Evolutionary conservation across 2,329 filamentous ascomycete species (phyloP), one percentile per base, ranked within the genome.

Genomic region (Paraconiothyrium sp.): DNA sequence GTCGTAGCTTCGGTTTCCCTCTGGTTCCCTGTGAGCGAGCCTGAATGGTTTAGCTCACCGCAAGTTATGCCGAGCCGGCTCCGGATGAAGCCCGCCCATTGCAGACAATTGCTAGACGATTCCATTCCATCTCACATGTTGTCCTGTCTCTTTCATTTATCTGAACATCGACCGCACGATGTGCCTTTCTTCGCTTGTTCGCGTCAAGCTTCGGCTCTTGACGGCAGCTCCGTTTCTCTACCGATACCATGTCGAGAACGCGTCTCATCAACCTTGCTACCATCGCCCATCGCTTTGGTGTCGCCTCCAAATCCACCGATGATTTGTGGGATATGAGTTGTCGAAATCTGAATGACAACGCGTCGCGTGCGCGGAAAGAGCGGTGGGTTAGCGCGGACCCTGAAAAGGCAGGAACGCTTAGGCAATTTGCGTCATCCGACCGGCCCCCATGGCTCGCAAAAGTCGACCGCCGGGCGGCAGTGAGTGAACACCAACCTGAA

Each of bases 51-150:
- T 54, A 58, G 52, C 60, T 59, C 22, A 43, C 34, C 58, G 57
- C 59, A 58, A 56, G 52, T 22, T 50, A 24, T 47, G 52, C 54
- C 59, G 52, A 34, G 20, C 58, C 64, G 64, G 62, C 62, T 54
- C 59, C 64, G 64, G 62, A 61, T 55, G 47, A 39, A 56, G 55
- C 7, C 46, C 46, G 30, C 46, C 32, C 49, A 44, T 34, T 43
- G 32, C 50, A 39, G 9, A 56, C 14, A 11, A 46, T 24, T 14
- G 20, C 39, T 30, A 32, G n/a, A 30, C 30, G 37, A 6, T n/a
- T 56, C 43, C 3, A 22, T 32, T 39, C 46, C 43, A 37, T 47
- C 54, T 13, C 52, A 48, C 43, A 3, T 46, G 7, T 10, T 43
- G 30, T 22, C 24, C 11, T 30, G 14, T 35, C 16, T 37, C 54